Base-by-base conservation (phyloP, 2,329 filamentous ascomycete genomes). In the Ascochyta rabiei region DNA sequence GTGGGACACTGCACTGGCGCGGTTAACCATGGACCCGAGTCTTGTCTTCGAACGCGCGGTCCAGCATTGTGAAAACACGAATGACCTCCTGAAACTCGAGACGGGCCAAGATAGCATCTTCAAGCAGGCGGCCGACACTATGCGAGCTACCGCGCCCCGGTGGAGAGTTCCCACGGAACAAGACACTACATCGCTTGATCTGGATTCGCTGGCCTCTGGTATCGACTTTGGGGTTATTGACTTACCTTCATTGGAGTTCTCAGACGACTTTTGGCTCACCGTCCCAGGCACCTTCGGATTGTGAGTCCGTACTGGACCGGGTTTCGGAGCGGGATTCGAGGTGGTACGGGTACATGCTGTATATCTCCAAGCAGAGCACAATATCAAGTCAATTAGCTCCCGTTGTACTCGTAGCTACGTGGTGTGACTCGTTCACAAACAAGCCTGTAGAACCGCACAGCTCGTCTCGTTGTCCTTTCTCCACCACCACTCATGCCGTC, bases 231-330 rank as follows among this genome's bases (percentile, higher is more conserved):
- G 38, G 2, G 15, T 54, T 18, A 23, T 46, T 13, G 60, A 63
- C 21, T 4, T 63, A 5, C 34, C 49, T 15, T 49, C 44, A 12
- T 8, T 60, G 34, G 64, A 67, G 9, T 62, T 65, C 6, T 41
- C 57, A 8, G 55, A 61, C 7, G 57, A 65, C 13, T 62, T 65
- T n/a, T 65, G 59, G 62, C 12, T 63, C 23, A 44, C 49, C 15
- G 49, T 21, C 13, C 28, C 39, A 8, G 59, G 60, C 40, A 52
- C 59, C 35, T 43, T 57, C 6, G 62, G 39, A 35, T 1, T 13
- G 16, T 13, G 33, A 16, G 21, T 4, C 21, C 28, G 12, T 18
- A 1, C 18, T 12, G 16, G 16, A 40, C 1, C 45, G 45, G 51
- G 12, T 48, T 48, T 35, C 51, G 51, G 40, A 19, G 23, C 44